These are phyloP conservation scores for Aechmea fasciata DNA, from an alignment of 176 grass and related monocot species.

Conservation along the genomic window DNA sequence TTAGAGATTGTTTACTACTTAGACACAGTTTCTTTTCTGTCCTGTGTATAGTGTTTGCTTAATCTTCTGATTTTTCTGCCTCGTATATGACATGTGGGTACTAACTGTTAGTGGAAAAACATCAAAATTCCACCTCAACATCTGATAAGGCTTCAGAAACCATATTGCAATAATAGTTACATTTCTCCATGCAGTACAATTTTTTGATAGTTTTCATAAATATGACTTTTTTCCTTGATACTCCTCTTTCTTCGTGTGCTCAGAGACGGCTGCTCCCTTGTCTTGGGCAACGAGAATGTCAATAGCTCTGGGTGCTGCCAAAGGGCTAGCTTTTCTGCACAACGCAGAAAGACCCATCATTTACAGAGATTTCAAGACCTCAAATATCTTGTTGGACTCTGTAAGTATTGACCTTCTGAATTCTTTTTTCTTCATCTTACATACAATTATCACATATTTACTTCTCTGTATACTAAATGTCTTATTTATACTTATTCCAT, in stretches of 20 bases:
- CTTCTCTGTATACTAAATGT: background rate
- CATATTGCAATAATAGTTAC: too few relatives aligned
- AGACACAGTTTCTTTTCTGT: too few relatives aligned
- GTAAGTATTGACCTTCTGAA: constrained; percentile 27
- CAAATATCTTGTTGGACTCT: constrained; percentile 98
- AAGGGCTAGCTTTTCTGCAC: constrained; percentile 93
- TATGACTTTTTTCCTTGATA: constrained; percentile 10
- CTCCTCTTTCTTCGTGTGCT: constrained; percentile 9
- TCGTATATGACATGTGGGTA: too few relatives aligned
- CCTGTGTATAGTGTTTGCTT: too few relatives aligned
- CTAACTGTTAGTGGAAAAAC: too few relatives aligned
- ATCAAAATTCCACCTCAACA: too few relatives aligned
- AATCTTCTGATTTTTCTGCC: too few relatives aligned
- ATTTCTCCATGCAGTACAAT: too few relatives aligned
- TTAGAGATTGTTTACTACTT: too few relatives aligned
- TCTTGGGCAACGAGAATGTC: constrained; percentile 96
- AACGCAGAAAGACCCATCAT: constrained; percentile 88
- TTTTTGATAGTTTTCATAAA: too few relatives aligned
- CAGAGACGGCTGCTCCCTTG: constrained; percentile 71
- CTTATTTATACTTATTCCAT: constrained; percentile 12
- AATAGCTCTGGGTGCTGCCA: constrained; percentile 91
- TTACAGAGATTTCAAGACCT: constrained; percentile 99
- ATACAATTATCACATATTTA: background rate
- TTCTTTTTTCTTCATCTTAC: background rate
- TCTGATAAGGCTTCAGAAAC: too few relatives aligned